Percentiles rank a stretch among this genome's conserved stretches.
phyloP scores from a whole-genome alignment of 208 protist genomes.

The Crithidia fasciculata region DNA sequence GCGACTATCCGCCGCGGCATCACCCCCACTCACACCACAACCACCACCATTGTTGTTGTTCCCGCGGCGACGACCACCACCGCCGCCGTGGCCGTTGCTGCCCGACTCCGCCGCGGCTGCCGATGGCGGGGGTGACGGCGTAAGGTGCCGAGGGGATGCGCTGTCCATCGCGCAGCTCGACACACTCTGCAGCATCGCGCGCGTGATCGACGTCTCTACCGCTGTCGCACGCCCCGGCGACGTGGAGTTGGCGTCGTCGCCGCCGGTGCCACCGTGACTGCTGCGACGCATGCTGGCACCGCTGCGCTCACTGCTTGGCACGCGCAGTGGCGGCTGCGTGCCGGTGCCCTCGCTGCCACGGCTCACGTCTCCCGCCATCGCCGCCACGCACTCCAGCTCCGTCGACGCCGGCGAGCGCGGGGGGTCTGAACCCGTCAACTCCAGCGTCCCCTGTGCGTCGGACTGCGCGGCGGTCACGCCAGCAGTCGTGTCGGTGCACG shows the following conservation, averaged over 20 bases:
- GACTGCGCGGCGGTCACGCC: neutral
- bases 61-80: neutral
- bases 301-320: neutral
- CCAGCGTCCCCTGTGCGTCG: neutral
- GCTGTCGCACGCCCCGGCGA: neutral
- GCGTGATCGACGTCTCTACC: neutral
- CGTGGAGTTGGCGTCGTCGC: neutral
- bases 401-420: neutral
- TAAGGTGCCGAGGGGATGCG: neutral
- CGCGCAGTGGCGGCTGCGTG: neutral
- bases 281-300: no score
- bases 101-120: neutral
- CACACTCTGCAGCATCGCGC: neutral
- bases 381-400: neutral
- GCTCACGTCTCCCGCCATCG: neutral
- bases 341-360: neutral
- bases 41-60: no score
- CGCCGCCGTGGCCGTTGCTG: neutral
- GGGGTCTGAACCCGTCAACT: neutral
- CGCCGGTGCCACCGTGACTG: neutral
- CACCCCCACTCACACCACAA: no score
- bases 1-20: neutral
- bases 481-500: slow-evolving; percentile 2
- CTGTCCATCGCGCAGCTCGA: neutral
- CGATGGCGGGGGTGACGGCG: neutral